These are phyloP conservation scores for Yamadazyma kitorensis DNA, from an alignment of 805 yeast genomes.

Conservation along the genomic window DNA sequence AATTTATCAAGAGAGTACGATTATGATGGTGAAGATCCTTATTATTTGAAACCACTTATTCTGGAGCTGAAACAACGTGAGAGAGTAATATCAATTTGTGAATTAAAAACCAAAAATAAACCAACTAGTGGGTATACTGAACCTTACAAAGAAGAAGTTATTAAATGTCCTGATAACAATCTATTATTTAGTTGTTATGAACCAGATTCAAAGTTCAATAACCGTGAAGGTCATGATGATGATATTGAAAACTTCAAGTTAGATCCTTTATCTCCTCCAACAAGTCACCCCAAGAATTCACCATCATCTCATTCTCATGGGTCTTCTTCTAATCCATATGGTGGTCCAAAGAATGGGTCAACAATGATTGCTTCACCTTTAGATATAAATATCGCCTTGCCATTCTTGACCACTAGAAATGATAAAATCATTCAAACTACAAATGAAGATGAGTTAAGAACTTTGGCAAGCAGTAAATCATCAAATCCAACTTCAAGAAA, in stretches of 20 bases:
- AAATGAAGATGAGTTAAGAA: slow-evolving; percentile 14
- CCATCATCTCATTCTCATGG: not conserved
- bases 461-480: not conserved
- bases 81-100: slow-evolving; percentile 56
- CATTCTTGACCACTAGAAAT: slow-evolving; percentile 36
- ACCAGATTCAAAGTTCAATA: slow-evolving; percentile 15
- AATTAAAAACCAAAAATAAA: slow-evolving; percentile 54
- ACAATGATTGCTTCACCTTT: slow-evolving; percentile 40
- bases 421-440: slow-evolving; percentile 30
- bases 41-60: slow-evolving; percentile 14
- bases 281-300: slow-evolving; percentile 1
- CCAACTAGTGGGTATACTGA: slow-evolving; percentile 23
- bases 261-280: no score
- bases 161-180: slow-evolving; percentile 59
- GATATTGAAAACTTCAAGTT: slow-evolving; percentile 9
- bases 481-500: slow-evolving; percentile 23
- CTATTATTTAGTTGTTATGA: slow-evolving; percentile 56
- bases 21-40: slow-evolving; percentile 30
- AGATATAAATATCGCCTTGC: slow-evolving; percentile 42
- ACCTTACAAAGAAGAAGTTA: slow-evolving; percentile 59
- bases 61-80: slow-evolving; percentile 37
- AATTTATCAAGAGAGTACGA: slow-evolving; percentile 46
- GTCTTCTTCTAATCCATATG: not conserved
- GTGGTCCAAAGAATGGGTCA: not conserved
- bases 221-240: no score